Conservation (phyloP, 2,329 filamentous ascomycete species). For the Hypoxylon sp. region DNA sequence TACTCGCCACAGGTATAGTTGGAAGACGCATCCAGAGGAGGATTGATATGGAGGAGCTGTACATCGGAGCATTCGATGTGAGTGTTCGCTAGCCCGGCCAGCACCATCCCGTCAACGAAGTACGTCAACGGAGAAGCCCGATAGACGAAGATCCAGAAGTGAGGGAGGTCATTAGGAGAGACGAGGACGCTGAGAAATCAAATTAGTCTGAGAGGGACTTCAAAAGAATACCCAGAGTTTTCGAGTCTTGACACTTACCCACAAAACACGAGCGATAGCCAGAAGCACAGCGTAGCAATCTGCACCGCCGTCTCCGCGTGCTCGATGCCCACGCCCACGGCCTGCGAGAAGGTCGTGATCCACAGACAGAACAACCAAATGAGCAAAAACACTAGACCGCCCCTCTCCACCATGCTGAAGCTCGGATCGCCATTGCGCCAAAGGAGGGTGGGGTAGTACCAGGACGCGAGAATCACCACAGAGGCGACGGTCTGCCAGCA, state of each 20-base stretch:
- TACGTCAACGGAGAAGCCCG: slow-evolving; percentile 21
- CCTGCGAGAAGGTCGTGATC: slow-evolving; percentile 27
- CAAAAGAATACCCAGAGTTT: not conserved
- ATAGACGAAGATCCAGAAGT: slow-evolving; percentile 21
- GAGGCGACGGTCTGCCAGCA: slow-evolving; percentile 52
- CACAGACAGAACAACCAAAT: not conserved
- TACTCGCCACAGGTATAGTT: slow-evolving; percentile 15
- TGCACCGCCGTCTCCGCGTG: slow-evolving; percentile 17
- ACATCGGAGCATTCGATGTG: slow-evolving; percentile 4
- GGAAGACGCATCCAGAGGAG: not conserved
- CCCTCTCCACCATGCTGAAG: not conserved
- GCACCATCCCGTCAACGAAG: not conserved
- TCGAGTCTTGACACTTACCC: not conserved
- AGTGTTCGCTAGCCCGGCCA: slow-evolving; percentile 9
- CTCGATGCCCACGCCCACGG: slow-evolving; percentile 3
- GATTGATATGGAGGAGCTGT: slow-evolving; percentile 6
- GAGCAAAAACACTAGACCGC: not conserved
- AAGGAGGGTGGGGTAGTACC: slow-evolving; percentile 38
- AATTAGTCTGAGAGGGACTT: not conserved
- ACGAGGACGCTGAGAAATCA: not conserved
- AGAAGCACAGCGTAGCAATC: slow-evolving; percentile 22
- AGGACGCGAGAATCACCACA: slow-evolving; percentile 6
- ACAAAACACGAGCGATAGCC: not conserved
- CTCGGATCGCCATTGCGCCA: slow-evolving; percentile 15
- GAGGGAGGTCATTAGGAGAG: not conserved